A percentile compares a stretch with the other conserved stretches of the same genome.
These are phyloP conservation scores for Chrysosporium keratinophilum DNA, from an alignment of 2,329 filamentous ascomycete species.

Conservation along the genomic window DNA sequence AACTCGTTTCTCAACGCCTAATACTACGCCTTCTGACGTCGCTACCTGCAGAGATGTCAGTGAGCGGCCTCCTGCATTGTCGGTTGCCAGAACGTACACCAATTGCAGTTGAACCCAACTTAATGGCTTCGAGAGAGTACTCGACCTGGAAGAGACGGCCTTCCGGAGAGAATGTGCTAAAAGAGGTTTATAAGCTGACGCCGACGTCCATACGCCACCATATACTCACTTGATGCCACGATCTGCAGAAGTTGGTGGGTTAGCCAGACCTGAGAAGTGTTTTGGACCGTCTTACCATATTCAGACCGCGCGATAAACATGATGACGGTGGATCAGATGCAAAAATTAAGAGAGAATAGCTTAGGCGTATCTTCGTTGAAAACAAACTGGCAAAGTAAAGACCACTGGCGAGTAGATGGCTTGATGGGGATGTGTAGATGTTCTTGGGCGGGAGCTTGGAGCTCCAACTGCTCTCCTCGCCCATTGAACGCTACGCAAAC, in stretches of 20 bases:
- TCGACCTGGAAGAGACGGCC: conserved; percentile 99
- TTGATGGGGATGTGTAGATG: background rate
- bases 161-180: conserved; percentile 96
- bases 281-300: conserved; percentile 64
- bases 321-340: conserved; percentile 43
- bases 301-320: conserved; percentile 99
- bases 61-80: background rate
- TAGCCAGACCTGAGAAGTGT: conserved; percentile 12
- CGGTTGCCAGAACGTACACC: conserved; percentile 49
- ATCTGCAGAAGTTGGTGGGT: conserved; percentile 48
- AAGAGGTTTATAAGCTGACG: conserved; percentile 20
- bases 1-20: conserved; percentile 97
- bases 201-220: conserved; percentile 14
- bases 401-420: background rate
- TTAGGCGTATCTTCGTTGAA: background rate
- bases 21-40: conserved; percentile 86
- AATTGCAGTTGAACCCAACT: conserved; percentile 96
- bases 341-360: conserved; percentile 3
- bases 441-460: conserved; percentile 5
- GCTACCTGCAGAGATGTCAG: conserved; percentile 49
- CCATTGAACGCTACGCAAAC: conserved; percentile 17
- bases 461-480: conserved; percentile 7
- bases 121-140: conserved; percentile 99
- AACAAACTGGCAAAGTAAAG: background rate
- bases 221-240: conserved; percentile 84